A percentile compares a stretch with the other conserved stretches of the same genome.
phyloP scores from a whole-genome alignment of 129 eudicot genomes.

The Oenanthe sinensis region DNA sequence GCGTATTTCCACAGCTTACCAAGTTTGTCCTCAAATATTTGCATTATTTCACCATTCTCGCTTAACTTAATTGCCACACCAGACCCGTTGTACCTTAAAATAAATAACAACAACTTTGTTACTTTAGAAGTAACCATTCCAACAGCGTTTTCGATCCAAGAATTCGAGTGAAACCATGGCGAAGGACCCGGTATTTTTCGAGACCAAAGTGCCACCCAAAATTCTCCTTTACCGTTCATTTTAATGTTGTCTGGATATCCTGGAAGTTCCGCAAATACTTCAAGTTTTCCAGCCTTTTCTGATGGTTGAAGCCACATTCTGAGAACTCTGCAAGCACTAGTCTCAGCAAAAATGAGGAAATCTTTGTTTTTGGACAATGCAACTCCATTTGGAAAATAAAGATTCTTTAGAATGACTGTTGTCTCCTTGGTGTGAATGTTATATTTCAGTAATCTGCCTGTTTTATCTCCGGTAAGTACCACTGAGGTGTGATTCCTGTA shows the following conservation, averaged over 20 bases:
- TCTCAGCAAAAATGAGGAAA: conserved; percentile 44
- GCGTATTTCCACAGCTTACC: conserved; percentile 43
- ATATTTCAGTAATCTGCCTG: conserved; percentile 53
- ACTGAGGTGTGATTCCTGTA: conserved; percentile 33
- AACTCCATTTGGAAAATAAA: conserved; percentile 54
- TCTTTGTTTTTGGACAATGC: conserved; percentile 34
- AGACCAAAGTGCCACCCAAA: conserved; percentile 39
- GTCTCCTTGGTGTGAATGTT: conserved; percentile 27
- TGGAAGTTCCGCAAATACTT: conserved; percentile 40
- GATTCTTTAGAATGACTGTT: conserved; percentile 22
- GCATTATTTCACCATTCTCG: conserved; percentile 44
- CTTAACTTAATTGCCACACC: conserved; percentile 56
- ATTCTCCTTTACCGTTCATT: conserved; percentile 15
- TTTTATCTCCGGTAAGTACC: conserved; percentile 29
- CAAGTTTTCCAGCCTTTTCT: conserved; percentile 35
- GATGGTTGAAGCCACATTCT: conserved; percentile 29
- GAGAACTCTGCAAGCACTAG: conserved; percentile 31
- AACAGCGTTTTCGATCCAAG: background rate
- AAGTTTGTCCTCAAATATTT: conserved; percentile 39
- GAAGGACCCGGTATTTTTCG: conserved; percentile 14
- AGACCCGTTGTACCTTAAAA: conserved; percentile 32
- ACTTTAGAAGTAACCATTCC: background rate
- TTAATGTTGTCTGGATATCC: conserved; percentile 55
- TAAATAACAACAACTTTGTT: background rate
- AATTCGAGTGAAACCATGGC: conserved; percentile 29